Base-by-base conservation (phyloP, 192 early-diverging fungal genomes). In the Entophlyctis luteolus region DNA sequence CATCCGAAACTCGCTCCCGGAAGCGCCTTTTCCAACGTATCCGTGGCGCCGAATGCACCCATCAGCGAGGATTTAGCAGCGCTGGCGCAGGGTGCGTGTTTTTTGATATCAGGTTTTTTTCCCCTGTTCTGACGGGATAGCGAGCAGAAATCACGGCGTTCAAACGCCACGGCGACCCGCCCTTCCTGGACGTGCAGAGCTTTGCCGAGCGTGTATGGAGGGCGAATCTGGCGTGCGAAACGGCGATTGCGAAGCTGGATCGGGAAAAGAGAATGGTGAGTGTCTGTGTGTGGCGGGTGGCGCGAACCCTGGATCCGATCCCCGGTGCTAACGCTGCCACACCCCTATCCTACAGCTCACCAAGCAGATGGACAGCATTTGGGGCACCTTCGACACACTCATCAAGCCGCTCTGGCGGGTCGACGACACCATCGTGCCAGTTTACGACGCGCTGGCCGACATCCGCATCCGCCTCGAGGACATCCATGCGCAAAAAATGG, bases 201-300 rank as follows among this genome's bases (percentile, higher is more conserved):
- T 65, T 71, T 34, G 70, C 70, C 2, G 70, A 71, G 32, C 48
- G 70, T 22, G 67, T 60, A 22, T 71, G 70, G 70, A 32, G 60
- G 25, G 70, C 63, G 23, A 71, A 50, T 33, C n/a, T 70, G 6
- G 16, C 57, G 25, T 49, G 33, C 46, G 56, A 59, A 55, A 60
- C 42, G 5, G 37, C 72, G 1, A 62, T 67, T 18, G 72, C 38
- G 4, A 48, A 69, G 70, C 67, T 62, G 78, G 88, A 90, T 87
- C 42, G 49, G 2, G 70, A 71, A 68, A 52, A 57, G 53, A 20
- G 29, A 31, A 46, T 36, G 33, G 54, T 57, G n/a, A 22, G 23
- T 56, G 4, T 56, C 20, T 28, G 14, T 45, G 14, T 16, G 14
- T 45, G 14, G 14, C 42, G 42, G 42, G 42, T 45, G 14, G 42